Base-by-base conservation (phyloP, 225 moss, liverwort and hornwort species). In the Takakia lepidozioides region DNA sequence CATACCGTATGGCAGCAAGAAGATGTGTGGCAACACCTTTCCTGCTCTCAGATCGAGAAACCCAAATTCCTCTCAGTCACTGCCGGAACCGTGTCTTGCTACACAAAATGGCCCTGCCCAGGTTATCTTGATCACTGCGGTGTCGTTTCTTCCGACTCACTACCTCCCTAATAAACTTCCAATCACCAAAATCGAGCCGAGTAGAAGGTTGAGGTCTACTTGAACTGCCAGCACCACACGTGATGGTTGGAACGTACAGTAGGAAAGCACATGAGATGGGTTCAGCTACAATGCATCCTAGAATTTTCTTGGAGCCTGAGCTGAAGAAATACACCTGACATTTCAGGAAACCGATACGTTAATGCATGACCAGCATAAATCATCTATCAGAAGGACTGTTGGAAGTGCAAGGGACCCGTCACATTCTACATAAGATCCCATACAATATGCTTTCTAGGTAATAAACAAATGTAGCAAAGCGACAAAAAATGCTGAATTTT, bases 21-120 rank as follows among this genome's bases (percentile, higher is more conserved):
- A 98, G 91, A 48, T 78, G 66, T 24, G 98, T 71, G 19, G 91
- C 98, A 46, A 98, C 54, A 49, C 98, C 85, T 59, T 87, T 87
- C 54, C 80, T 60, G 54, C 84, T 69, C 38, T 84, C 77, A 1
- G 67, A 61, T 4, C 71, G 74, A 29, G 81, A 77, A 21, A 84
- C 84, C 98, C 98, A 98, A 5, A 98, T 91, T 46, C 80, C 85
- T 74, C 91, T 48, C 0, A 87, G 83, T 40, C 98, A 85, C 69
- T 27, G 87, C 91, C 56, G 87, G 78, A 5, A 80, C 75, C 16
- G 73, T 25, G 62, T 64, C 66, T 80, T 81, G 43, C 82, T 98
- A 41, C 75, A 82, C 67, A 87, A 43, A 46, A 91, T 72, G 13
- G 78, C 73, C 49, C 73, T 73, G 20, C 86, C 86, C 30, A 84